These are phyloP conservation scores for Borealophlyctis nickersoniae DNA, from an alignment of 192 early-diverging fungal species.

Conservation along the genomic window DNA sequence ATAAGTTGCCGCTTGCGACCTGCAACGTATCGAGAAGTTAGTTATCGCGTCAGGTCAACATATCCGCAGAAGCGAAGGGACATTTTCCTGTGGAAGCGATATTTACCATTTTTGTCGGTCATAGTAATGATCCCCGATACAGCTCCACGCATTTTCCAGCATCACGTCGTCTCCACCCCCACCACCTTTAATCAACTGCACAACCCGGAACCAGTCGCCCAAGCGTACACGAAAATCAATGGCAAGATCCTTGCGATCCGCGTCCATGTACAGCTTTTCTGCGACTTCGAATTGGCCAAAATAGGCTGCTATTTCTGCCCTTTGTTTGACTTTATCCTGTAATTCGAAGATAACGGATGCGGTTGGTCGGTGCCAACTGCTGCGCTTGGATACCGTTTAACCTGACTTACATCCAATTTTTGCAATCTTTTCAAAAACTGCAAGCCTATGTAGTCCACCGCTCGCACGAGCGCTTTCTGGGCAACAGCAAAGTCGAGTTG, in stretches of 20 bases:
- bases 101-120: slow-evolving; percentile 46
- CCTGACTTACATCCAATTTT: slow-evolving; percentile 43
- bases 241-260: slow-evolving; percentile 60
- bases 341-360: too few relatives aligned
- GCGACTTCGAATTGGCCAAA: slow-evolving; percentile 47
- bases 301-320: slow-evolving; percentile 50
- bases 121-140: slow-evolving; percentile 54
- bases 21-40: slow-evolving; percentile 9
- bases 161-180: slow-evolving; percentile 52
- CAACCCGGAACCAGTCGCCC: slow-evolving; percentile 60
- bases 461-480: slow-evolving; percentile 44
- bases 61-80: background rate
- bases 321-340: slow-evolving; percentile 50
- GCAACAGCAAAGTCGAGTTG: slow-evolving; percentile 46
- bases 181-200: slow-evolving; percentile 56
- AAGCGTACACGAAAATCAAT: slow-evolving; percentile 48
- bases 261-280: slow-evolving; percentile 52
- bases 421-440: slow-evolving; percentile 51
- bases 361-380: too few relatives aligned
- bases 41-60: slow-evolving; percentile 3
- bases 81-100: background rate
- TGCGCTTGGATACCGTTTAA: background rate
- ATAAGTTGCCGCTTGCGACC: slow-evolving; percentile 54
- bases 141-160: slow-evolving; percentile 53
- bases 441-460: slow-evolving; percentile 48